These are phyloP conservation scores for Pleurotus cornucopiae DNA, from an alignment of 768 basidiomycete species.

Conservation along the genomic window DNA sequence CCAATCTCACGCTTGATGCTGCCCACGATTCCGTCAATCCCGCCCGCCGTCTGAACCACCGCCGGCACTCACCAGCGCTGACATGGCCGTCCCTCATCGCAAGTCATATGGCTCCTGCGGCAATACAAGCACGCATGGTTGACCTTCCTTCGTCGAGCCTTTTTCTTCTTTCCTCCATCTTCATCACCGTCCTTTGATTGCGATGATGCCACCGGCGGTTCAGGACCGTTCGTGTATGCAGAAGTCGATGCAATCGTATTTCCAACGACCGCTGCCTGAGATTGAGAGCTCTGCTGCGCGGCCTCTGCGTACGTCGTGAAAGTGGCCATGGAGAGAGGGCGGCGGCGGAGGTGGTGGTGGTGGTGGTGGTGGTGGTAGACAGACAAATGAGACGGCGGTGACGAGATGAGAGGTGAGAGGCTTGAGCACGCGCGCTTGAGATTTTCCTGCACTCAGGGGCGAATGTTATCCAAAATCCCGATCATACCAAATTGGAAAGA, in stretches of 20 bases:
- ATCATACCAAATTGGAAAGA: not conserved
- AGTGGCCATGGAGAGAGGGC: not conserved
- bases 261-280: not conserved
- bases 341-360: not conserved
- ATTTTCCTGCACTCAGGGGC: not conserved
- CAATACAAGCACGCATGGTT: slow-evolving; percentile 95
- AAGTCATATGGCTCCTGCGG: slow-evolving; percentile 88
- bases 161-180: slow-evolving; percentile 43
- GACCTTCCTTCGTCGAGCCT: slow-evolving; percentile 73
- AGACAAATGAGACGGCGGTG: not conserved
- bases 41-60: not conserved
- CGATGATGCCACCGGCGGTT: not conserved
- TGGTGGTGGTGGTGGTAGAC: not conserved
- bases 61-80: slow-evolving; percentile 74
- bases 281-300: slow-evolving; percentile 2
- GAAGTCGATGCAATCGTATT: not conserved
- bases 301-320: slow-evolving; percentile 6
- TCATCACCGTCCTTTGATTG: slow-evolving; percentile 29
- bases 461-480: not conserved
- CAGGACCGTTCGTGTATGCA: not conserved
- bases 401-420: not conserved
- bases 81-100: slow-evolving; percentile 86
- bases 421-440: not conserved
- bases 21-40: slow-evolving; percentile 4
- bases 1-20: slow-evolving; percentile 97